Evolutionary conservation across 1,284 basidiomycete species (phyloP), one percentile per base, ranked within the genome.

Genomic region (Heterobasidion parviporum): DNA sequence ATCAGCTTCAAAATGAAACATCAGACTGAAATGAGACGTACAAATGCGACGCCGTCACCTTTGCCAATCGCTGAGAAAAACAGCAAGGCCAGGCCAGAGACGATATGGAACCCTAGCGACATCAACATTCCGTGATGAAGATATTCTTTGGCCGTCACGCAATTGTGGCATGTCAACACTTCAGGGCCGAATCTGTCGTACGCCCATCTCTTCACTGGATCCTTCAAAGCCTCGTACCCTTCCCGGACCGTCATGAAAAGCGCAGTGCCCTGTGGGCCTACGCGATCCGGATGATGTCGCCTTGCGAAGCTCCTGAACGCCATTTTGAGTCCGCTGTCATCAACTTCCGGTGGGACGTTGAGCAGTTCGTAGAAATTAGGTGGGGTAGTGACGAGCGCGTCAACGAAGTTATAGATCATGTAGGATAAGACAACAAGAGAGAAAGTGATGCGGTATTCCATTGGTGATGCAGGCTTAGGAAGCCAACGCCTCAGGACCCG

Each of bases 171-270:
- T 0, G 63, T 65, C 20, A 91, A 61, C 2, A 86, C 83, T 34
- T 83, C 80, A 3, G 88, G 83, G 0, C 92, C 92, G 64, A 94
- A 94, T 57, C 90, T 79, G 59, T 95, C 92, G 68, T 95, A 95
- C 0, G 92, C 92, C 71, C 91, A 94, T 50, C 92, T 73, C 57
- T 85, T 85, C 1, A 82, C 75, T 0, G 92, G 90, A 62, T 93
- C 81, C 57, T 83, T 89, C 35, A 95, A 69, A 0, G 84, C 83
- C 66, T 95, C 92, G 64, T 87, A 94, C 16, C 87, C 89, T 62
- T 85, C 80, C 53, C 91, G 74, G 1, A 90, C 82, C 33, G 74
- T 65, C 56, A 94, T 89, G 66, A 94, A 95, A 49, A 83, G 59
- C 6, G 74, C 74, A 57, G 85, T 82, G 2, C 83, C 85, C n/a